These are phyloP conservation scores for Aspergillus floridensis DNA, from an alignment of 2,329 filamentous ascomycete genomes.

Conservation along the genomic window DNA sequence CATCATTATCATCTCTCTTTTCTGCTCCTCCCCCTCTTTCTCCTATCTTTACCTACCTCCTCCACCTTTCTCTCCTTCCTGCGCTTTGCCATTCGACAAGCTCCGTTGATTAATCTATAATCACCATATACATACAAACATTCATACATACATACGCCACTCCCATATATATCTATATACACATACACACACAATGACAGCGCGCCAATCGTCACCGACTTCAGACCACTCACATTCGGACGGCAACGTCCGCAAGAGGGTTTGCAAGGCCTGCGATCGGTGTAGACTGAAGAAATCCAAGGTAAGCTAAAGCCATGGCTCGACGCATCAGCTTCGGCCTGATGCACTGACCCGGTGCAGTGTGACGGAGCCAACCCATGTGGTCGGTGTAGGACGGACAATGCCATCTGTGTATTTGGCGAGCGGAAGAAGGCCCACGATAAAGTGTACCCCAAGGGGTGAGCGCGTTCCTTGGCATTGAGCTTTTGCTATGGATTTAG, in stretches of 20 bases:
- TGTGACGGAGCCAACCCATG: slow-evolving; percentile 63
- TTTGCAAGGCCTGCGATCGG: slow-evolving; percentile 66
- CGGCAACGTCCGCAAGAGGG: slow-evolving; percentile 56
- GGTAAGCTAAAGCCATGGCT: slow-evolving; percentile 36
- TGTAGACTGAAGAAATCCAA: slow-evolving; percentile 67
- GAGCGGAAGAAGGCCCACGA: slow-evolving; percentile 65
- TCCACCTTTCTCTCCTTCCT: neutral
- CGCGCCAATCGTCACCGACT: slow-evolving; percentile 40
- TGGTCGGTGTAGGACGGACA: slow-evolving; percentile 61
- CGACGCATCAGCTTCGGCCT: slow-evolving; percentile 16
- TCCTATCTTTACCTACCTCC: neutral
- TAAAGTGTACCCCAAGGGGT: slow-evolving; percentile 68
- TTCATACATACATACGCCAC: slow-evolving; percentile 1
- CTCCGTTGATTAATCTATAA: neutral
- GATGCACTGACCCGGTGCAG: slow-evolving; percentile 32
- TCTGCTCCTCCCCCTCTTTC: neutral
- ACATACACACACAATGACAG: slow-evolving; percentile 32
- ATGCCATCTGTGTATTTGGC: slow-evolving; percentile 64
- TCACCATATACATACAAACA: slow-evolving; percentile 4
- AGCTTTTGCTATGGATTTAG: neutral
- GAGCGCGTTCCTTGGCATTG: slow-evolving; percentile 29
- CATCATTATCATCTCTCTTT: neutral
- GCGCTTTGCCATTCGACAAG: neutral
- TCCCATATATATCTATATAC: neutral
- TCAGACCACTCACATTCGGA: slow-evolving; percentile 44